Percentiles rank a stretch among this genome's conserved stretches.
Conservation (phyloP, 805 yeast genomes). For the Zygoascus biomembranicola region DNA sequence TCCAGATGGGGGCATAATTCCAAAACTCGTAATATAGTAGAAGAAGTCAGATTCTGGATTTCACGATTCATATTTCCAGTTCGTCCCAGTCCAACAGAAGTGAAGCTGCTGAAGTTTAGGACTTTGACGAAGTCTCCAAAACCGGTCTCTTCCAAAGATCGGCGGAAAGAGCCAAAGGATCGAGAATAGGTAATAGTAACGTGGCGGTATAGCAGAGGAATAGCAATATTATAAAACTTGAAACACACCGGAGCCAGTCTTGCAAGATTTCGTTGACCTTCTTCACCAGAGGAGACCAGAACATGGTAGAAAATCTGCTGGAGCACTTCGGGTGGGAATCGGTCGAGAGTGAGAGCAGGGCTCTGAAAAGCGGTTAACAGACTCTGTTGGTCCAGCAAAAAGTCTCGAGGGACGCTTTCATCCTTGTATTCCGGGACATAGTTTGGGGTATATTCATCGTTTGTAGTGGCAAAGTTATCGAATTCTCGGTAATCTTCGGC, state of each 20-base stretch:
- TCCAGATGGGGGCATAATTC: constrained; percentile 51
- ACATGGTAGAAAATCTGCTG: constrained; percentile 20
- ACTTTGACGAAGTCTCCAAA: constrained; percentile 48
- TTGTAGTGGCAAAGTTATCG: not conserved
- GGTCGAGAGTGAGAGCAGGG: constrained; percentile 5
- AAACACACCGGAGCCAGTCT: constrained; percentile 21
- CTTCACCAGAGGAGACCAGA: constrained; percentile 4
- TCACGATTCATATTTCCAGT: constrained; percentile 85
- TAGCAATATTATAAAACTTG: constrained; percentile 27
- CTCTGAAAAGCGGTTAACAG: not conserved
- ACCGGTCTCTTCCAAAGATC: constrained; percentile 44
- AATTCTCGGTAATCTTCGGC: not conserved
- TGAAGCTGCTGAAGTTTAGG: constrained; percentile 81
- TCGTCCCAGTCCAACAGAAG: constrained; percentile 83
- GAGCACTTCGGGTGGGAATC: constrained; percentile 22
- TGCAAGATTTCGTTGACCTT: constrained; percentile 14
- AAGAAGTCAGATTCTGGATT: constrained; percentile 79
- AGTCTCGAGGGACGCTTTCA: not conserved
- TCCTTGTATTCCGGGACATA: not conserved
- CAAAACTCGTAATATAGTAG: constrained; percentile 59
- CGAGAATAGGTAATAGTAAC: constrained; percentile 65
- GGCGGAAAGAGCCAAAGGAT: constrained; percentile 63
- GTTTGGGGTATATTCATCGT: not conserved
- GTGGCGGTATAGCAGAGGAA: constrained; percentile 30
- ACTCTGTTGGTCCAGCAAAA: not conserved